Percentiles rank a stretch among this genome's conserved stretches.
These are phyloP conservation scores for Plasmodium adleri DNA, from an alignment of 169 alveolate genomes.

Conservation along the genomic window DNA sequence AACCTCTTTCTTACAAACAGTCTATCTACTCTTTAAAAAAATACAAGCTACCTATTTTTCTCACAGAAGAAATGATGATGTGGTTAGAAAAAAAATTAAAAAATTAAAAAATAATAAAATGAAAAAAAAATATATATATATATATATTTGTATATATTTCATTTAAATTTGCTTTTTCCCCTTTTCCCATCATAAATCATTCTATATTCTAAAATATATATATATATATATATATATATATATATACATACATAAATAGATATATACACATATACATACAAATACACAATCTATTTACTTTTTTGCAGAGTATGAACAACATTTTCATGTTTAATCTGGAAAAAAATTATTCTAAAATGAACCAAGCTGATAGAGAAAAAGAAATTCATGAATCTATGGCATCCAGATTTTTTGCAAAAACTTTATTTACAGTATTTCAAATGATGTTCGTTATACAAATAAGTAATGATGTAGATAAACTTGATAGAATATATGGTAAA, in stretches of 20 bases:
- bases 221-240: not conserved
- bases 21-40: conserved; percentile 36
- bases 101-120: no score
- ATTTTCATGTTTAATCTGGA: conserved; percentile 45
- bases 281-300: not conserved
- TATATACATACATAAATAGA: not conserved
- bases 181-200: no score
- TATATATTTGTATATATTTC: not conserved
- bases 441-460: conserved; percentile 40
- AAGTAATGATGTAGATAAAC: conserved; percentile 43
- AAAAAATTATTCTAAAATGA: conserved; percentile 23
- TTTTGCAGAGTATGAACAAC: conserved; percentile 58
- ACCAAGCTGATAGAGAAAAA: conserved; percentile 9
- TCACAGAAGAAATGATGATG: conserved; percentile 53
- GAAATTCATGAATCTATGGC: conserved; percentile 62
- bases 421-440: conserved; percentile 42
- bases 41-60: conserved; percentile 22
- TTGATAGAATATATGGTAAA: conserved; percentile 38
- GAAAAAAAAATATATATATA: not conserved
- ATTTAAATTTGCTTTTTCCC: not conserved
- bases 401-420: conserved; percentile 58
- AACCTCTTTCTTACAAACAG: conserved; percentile 51
- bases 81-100: conserved; percentile 4
- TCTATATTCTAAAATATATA: no score
- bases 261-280: not conserved